Percentiles rank a stretch among this genome's conserved stretches.
Evolutionary conservation across 1,139 yeast species (phyloP).

Genomic region (Diutina sp.): DNA sequence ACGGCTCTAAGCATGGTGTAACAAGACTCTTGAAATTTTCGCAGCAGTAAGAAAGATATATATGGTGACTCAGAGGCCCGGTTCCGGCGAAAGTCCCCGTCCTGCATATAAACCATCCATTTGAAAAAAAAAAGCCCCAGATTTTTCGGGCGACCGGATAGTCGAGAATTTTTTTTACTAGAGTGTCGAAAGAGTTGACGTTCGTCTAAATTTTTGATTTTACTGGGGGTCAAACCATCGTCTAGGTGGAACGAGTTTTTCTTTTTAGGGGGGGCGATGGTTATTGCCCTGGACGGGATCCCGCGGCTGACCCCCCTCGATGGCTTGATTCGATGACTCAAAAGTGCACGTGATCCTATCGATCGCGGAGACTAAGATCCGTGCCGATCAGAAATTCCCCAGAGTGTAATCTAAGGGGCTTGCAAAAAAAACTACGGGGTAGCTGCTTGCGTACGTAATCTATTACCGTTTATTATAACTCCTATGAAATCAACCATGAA

Average conservation of each 20-base stretch:
- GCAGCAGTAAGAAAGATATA: not conserved
- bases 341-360: not conserved
- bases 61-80: not conserved
- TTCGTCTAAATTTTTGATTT: too few species aligned
- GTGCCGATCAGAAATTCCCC: not conserved
- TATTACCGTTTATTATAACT: not conserved
- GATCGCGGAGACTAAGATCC: not conserved
- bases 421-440: too few species aligned
- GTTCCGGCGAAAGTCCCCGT: not conserved
- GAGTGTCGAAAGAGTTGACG: too few species aligned
- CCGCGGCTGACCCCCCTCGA: not conserved
- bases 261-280: too few species aligned
- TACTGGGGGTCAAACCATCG: too few species aligned
- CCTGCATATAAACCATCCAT: not conserved
- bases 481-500: not conserved
- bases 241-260: too few species aligned
- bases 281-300: too few species aligned
- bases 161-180: not conserved
- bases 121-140: not conserved
- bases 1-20: not conserved
- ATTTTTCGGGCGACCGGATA: not conserved
- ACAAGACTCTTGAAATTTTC: not conserved
- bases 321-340: not conserved
- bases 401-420: too few species aligned
- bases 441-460: not conserved